Evolutionary conservation across 2,329 filamentous ascomycete genomes (phyloP), one percentile per base, ranked within the genome.

Genomic region (Aphanoascus verrucosus): DNA sequence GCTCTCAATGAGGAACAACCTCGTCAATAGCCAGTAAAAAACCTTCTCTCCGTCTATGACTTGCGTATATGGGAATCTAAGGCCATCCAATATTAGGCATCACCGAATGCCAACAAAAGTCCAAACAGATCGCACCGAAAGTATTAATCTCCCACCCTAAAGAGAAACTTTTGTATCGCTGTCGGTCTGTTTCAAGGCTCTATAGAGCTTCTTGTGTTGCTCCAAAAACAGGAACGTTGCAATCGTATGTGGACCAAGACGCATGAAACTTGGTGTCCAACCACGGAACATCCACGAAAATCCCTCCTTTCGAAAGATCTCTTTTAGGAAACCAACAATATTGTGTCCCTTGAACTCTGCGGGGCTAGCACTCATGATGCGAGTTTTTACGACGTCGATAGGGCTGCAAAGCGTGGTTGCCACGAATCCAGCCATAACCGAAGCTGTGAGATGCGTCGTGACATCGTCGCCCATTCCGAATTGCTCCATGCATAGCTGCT

Each of bases 371-470:
- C 73, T 79, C 81, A 84, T 84, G 44, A 84, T 74, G 8, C 80
- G 71, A 5, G 81, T 84, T 68, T 84, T 84, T 67, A 84, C 78
- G 42, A 84, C 81, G 56, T 84, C 81, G 12, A 83, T 80, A 0
- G 81, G 81, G 42, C 76, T 81, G 69, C 81, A 84, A n/a, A 83
- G 76, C 0, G 81, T 83, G 5, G 81, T 84, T 1, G 81, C 81
- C 7, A 84, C 79, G 55, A 84, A 83, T 0, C 81, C 81, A 1
- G 81, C 81, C 61, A 81, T 69, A 56, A 83, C 75, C 0, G 77
- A 81, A 0, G 80, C 77, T 0, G 75, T 74, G 62, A 84, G 82
- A 61, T 84, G 81, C n/a, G 80, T 83, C 12, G 67, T 67, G 2
- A 83, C 69, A 57, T 77, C 77, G 64, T 84, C 74, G 34, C 71